Conservation (phyloP, 2,329 filamentous ascomycete species). For the Domatiomyces globalis region DNA sequence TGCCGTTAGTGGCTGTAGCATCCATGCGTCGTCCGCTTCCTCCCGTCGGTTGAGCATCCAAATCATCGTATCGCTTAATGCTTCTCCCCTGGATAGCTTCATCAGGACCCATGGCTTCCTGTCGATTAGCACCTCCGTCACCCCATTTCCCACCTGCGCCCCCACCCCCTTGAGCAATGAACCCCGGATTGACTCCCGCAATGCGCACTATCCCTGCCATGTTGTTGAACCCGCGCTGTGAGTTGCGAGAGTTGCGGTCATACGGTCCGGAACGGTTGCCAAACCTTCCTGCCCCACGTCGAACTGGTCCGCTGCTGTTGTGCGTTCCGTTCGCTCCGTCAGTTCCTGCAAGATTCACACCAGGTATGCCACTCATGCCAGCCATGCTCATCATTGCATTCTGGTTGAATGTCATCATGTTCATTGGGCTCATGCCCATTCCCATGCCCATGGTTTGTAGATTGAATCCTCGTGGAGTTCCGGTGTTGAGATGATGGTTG, state of each 20-base stretch:
- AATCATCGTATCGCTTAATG: slow-evolving; percentile 91
- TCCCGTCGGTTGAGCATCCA: slow-evolving; percentile 50
- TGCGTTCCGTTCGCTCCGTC: slow-evolving; percentile 27
- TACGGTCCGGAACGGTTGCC: slow-evolving; percentile 58
- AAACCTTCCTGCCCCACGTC: slow-evolving; percentile 50
- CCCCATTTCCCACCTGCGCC: slow-evolving; percentile 49
- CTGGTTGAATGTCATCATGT: slow-evolving; percentile 40
- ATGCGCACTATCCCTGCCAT: slow-evolving; percentile 23
- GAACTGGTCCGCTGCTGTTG: slow-evolving; percentile 51
- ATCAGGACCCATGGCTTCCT: slow-evolving; percentile 61
- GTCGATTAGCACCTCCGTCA: slow-evolving; percentile 57
- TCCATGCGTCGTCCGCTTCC: slow-evolving; percentile 25
- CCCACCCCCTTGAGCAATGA: slow-evolving; percentile 28
- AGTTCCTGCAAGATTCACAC: slow-evolving; percentile 33
- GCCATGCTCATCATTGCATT: slow-evolving; percentile 23
- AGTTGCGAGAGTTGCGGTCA: slow-evolving; percentile 33
- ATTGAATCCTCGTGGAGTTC: slow-evolving; percentile 86
- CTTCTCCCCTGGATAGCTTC: slow-evolving; percentile 88
- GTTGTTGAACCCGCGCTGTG: slow-evolving; percentile 22
- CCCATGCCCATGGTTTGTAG: slow-evolving; percentile 48
- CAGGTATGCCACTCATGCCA: slow-evolving; percentile 26
- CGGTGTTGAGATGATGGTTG: slow-evolving; percentile 54
- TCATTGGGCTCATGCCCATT: slow-evolving; percentile 16
- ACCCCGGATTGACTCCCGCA: slow-evolving; percentile 31
- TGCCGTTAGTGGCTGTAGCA: slow-evolving; percentile 7